A percentile compares a stretch with the other conserved stretches of the same genome.
These are phyloP conservation scores for Yueomyces sp. DNA, from an alignment of 805 yeast genomes.

Conservation along the genomic window DNA sequence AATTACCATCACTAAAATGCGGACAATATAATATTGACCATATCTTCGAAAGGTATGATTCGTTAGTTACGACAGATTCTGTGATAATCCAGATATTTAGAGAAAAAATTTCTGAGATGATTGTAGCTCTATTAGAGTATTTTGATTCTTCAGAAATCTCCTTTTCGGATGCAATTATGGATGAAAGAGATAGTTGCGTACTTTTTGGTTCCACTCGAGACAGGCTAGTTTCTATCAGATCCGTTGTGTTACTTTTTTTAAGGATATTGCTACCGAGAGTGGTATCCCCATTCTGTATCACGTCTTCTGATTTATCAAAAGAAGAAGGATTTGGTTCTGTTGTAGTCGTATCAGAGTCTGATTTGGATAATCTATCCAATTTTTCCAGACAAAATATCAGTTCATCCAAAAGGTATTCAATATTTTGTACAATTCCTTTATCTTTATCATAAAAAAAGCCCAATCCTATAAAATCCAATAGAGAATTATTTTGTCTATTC, in stretches of 20 bases:
- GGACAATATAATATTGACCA: constrained; percentile 64
- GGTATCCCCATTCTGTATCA: background rate
- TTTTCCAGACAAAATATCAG: constrained; percentile 3
- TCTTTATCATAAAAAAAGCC: constrained; percentile 25
- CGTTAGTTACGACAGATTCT: constrained; percentile 72
- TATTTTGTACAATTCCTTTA: constrained; percentile 8
- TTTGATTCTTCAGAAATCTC: constrained; percentile 1
- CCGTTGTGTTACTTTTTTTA: background rate
- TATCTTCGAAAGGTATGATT: constrained; percentile 45
- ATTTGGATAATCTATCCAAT: constrained; percentile 14
- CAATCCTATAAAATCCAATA: constrained; percentile 37
- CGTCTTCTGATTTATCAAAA: background rate
- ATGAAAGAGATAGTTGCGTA: constrained; percentile 1
- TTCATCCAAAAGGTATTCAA: constrained; percentile 15
- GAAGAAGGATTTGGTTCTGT: background rate
- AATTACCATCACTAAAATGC: constrained; percentile 39
- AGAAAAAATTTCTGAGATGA: constrained; percentile 63
- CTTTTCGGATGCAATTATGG: background rate
- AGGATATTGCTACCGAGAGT: constrained; percentile 1
- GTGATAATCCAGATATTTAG: constrained; percentile 87
- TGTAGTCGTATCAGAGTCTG: background rate
- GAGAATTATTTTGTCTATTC: constrained; percentile 25
- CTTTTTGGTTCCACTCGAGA: background rate
- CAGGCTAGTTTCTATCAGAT: background rate
- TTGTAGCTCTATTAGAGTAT: constrained; percentile 13